Percentiles rank a stretch among this genome's conserved stretches.
phyloP scores from a whole-genome alignment of 2,329 filamentous ascomycete genomes.

The Pestalotiopsis fici region DNA sequence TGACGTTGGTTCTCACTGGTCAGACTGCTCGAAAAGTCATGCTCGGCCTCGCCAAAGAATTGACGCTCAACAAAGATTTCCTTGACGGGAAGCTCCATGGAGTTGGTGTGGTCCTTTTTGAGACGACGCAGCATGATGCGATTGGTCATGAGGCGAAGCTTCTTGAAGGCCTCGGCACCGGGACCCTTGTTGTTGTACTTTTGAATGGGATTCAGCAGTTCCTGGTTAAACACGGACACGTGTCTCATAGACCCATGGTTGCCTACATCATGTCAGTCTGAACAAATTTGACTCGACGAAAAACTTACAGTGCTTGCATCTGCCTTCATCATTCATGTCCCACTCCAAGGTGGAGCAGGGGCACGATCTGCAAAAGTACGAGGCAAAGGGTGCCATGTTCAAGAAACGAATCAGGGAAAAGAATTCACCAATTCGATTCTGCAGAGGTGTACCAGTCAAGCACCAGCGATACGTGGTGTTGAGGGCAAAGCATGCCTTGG shows the following conservation, averaged over 20 bases:
- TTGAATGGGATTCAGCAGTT: slow-evolving; percentile 83
- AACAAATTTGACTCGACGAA: background rate
- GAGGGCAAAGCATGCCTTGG: slow-evolving; percentile 91
- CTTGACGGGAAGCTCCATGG: slow-evolving; percentile 96
- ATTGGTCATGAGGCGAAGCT: slow-evolving; percentile 85
- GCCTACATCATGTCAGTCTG: slow-evolving; percentile 21
- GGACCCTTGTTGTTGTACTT: slow-evolving; percentile 60
- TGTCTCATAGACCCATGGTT: slow-evolving; percentile 41
- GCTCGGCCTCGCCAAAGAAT: slow-evolving; percentile 95
- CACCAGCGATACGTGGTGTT: slow-evolving; percentile 93
- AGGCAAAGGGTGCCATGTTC: slow-evolving; percentile 84
- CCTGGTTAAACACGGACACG: slow-evolving; percentile 89
- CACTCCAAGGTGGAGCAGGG: slow-evolving; percentile 81
- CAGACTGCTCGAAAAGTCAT: slow-evolving; percentile 92
- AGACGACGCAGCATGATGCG: slow-evolving; percentile 94
- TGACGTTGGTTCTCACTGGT: slow-evolving; percentile 88
- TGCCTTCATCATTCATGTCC: slow-evolving; percentile 71
- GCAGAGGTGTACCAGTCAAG: slow-evolving; percentile 89
- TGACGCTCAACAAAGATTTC: slow-evolving; percentile 90
- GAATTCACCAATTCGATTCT: slow-evolving; percentile 96
- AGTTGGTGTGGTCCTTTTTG: slow-evolving; percentile 89
- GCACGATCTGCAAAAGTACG: slow-evolving; percentile 91
- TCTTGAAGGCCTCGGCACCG: slow-evolving; percentile 72
- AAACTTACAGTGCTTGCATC: slow-evolving; percentile 70
- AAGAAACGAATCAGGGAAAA: slow-evolving; percentile 94